Evolutionary conservation across 2,329 filamentous ascomycete genomes (phyloP).

Genomic region (Didymosphaeria variabile): DNA sequence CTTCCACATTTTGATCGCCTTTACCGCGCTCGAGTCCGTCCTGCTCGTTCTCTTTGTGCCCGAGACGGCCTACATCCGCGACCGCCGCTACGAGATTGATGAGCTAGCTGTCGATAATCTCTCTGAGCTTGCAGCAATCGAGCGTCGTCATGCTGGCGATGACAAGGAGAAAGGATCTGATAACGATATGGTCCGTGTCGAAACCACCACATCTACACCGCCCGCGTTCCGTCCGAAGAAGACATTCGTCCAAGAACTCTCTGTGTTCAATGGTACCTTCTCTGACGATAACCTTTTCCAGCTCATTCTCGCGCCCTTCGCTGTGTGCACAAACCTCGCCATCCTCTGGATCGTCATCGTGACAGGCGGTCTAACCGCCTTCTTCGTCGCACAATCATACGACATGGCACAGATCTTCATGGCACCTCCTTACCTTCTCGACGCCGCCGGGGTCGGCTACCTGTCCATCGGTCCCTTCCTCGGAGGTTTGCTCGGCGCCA

Average conservation of each 20-base stretch:
- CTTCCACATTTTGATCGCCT: conserved; percentile 59
- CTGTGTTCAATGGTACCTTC: conserved; percentile 52
- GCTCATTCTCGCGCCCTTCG: conserved; percentile 55
- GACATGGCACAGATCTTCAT: conserved; percentile 60
- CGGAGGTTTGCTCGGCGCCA: conserved; percentile 49
- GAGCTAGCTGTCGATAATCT: conserved; percentile 39
- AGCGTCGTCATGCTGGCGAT: conserved; percentile 30
- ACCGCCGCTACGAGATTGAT: conserved; percentile 46
- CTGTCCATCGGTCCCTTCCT: conserved; percentile 54
- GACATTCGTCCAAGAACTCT: conserved; percentile 47
- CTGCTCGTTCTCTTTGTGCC: conserved; percentile 60
- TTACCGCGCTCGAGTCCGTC: conserved; percentile 56
- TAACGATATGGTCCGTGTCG: conserved; percentile 30
- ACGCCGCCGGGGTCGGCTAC: conserved; percentile 54
- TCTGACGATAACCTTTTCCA: conserved; percentile 50
- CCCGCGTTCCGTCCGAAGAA: conserved; percentile 41
- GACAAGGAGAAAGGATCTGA: conserved; percentile 18
- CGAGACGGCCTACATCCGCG: conserved; percentile 60
- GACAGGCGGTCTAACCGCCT: conserved; percentile 54
- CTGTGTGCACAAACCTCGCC: conserved; percentile 61
- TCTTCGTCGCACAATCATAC: conserved; percentile 56
- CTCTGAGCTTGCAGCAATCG: conserved; percentile 34
- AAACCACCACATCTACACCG: conserved; percentile 29
- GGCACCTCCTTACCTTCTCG: conserved; percentile 57
- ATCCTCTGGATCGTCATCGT: conserved; percentile 62